phyloP scores from a whole-genome alignment of 2,329 filamentous ascomycete genomes.

The Fusarium robinianum region DNA sequence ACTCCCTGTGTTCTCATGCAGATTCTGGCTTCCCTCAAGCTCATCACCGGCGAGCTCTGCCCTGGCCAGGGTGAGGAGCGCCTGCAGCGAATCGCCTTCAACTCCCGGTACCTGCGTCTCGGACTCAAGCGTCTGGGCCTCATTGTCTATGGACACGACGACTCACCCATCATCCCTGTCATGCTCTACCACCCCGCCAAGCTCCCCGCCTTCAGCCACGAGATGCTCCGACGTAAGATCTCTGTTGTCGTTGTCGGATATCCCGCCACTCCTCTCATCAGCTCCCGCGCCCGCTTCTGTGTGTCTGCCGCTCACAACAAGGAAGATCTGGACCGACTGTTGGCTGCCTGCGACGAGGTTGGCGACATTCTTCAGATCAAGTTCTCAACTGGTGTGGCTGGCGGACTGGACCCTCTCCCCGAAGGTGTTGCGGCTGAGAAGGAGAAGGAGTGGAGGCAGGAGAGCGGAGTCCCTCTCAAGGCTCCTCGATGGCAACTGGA shows the following conservation, averaged over 20 bases:
- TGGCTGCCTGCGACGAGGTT: constrained; percentile 89
- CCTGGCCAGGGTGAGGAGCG: constrained; percentile 95
- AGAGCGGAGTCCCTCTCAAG: constrained; percentile 68
- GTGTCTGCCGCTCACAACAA: constrained; percentile 97
- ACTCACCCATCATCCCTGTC: constrained; percentile 94
- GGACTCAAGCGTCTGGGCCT: constrained; percentile 95
- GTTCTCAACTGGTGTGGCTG: constrained; percentile 94
- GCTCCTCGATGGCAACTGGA: constrained; percentile 84
- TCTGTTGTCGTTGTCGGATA: constrained; percentile 97
- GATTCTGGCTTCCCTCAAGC: constrained; percentile 81
- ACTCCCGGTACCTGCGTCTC: constrained; percentile 96
- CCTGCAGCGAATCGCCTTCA: constrained; percentile 94
- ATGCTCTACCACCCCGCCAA: constrained; percentile 98
- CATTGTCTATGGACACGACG: constrained; percentile 96
- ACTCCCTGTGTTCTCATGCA: constrained; percentile 88
- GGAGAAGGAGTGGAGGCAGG: constrained; percentile 69
- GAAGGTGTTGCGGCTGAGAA: constrained; percentile 72
- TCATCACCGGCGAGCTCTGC: constrained; percentile 85
- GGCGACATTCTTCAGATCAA: constrained; percentile 92
- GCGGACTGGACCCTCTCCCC: constrained; percentile 77
- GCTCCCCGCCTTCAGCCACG: constrained; percentile 96
- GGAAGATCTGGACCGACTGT: constrained; percentile 89
- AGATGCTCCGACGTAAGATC: constrained; percentile 98
- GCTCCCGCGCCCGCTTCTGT: constrained; percentile 93
- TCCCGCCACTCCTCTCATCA: constrained; percentile 92